These are phyloP conservation scores for Solanum pinnatisectum DNA, from an alignment of 257 asterid species.

Conservation along the genomic window DNA sequence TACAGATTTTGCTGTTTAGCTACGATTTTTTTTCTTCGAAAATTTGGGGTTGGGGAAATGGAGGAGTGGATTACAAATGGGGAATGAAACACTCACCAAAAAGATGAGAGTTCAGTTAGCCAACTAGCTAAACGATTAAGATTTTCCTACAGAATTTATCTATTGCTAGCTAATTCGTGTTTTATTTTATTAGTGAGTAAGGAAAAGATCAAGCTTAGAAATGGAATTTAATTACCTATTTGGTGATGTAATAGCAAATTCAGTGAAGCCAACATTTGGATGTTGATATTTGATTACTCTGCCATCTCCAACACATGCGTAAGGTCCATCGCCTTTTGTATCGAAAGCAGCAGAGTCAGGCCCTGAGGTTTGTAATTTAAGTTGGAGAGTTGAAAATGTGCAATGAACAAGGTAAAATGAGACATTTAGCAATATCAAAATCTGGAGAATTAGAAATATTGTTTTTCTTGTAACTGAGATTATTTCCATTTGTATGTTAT, in stretches of 20 bases:
- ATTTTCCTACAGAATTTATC: too few species aligned
- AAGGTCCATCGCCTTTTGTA: conserved; percentile 17
- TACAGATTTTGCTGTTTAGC: too few species aligned
- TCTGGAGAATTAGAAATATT: neutral
- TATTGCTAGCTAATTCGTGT: neutral
- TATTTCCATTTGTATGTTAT: neutral
- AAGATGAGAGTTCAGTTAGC: too few species aligned
- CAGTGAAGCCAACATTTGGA: neutral
- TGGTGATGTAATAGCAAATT: conserved; percentile 2
- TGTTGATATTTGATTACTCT: conserved; percentile 26
- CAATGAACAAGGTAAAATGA: neutral
- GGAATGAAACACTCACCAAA: too few species aligned
- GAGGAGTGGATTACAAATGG: too few species aligned
- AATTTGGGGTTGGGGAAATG: too few species aligned
- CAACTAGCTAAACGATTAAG: too few species aligned
- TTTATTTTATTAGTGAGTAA: neutral
- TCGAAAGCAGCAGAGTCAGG: conserved; percentile 30
- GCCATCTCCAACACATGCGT: conserved; percentile 42
- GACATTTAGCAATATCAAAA: neutral
- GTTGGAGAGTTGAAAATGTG: neutral
- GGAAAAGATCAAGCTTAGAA: neutral
- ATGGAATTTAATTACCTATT: neutral
- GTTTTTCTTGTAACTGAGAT: neutral
- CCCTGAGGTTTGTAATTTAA: conserved; percentile 13
- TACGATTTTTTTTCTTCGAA: too few species aligned